Conservation (phyloP, 768 basidiomycete species). For the Collybia sp. region DNA sequence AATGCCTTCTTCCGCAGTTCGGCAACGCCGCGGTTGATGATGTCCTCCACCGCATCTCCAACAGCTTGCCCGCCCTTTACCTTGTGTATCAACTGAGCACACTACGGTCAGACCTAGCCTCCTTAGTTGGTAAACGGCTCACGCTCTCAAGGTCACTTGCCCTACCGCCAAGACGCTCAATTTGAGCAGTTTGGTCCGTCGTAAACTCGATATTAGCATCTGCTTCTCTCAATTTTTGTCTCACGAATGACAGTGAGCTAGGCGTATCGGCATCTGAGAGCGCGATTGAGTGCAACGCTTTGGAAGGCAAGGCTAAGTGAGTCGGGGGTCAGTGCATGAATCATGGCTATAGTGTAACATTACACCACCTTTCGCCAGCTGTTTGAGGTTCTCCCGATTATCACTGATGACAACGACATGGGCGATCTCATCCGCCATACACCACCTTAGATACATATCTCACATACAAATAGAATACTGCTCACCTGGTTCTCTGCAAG, state of each 20-base stretch:
- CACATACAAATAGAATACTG: not conserved
- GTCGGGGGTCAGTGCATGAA: not conserved
- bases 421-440: conserved; percentile 72
- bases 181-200: conserved; percentile 44
- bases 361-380: conserved; percentile 68
- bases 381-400: conserved; percentile 81
- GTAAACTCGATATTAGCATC: conserved; percentile 52
- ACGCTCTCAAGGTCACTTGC: conserved; percentile 87
- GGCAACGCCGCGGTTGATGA: conserved; percentile 70
- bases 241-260: conserved; percentile 78
- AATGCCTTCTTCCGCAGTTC: conserved; percentile 91
- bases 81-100: conserved; percentile 73
- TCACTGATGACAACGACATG: conserved; percentile 92
- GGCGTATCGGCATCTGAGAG: conserved; percentile 81
- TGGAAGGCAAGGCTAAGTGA: conserved; percentile 69
- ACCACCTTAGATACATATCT: conserved; percentile 1
- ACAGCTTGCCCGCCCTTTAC: conserved; percentile 69
- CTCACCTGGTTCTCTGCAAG: conserved; percentile 76
- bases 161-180: conserved; percentile 83
- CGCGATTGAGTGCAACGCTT: conserved; percentile 73
- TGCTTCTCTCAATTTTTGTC: conserved; percentile 65
- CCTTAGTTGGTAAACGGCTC: conserved; percentile 19
- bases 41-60: conserved; percentile 85
- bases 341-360: not conserved
- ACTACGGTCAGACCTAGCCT: not conserved